phyloP scores from a whole-genome alignment of 345 rosid species.

The Luvunga scandens region DNA sequence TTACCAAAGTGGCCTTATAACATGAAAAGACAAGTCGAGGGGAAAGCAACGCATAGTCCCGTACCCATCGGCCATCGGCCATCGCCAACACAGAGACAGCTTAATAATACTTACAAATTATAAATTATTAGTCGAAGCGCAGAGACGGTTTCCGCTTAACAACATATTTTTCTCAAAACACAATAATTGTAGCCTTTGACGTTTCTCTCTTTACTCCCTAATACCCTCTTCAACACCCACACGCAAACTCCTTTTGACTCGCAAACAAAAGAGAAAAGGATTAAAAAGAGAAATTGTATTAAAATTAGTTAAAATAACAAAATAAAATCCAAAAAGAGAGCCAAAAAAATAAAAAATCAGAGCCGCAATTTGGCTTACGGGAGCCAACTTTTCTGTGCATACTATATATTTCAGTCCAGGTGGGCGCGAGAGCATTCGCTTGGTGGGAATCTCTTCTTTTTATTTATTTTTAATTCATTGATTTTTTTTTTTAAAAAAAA shows the following conservation, averaged over 20 bases:
- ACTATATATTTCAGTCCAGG: constrained; percentile 17
- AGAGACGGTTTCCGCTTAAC: constrained; percentile 25
- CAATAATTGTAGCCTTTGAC: constrained; percentile 67
- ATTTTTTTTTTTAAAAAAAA: background rate
- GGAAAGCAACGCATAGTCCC: background rate
- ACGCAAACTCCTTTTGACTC: constrained; percentile 65
- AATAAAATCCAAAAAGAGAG: background rate
- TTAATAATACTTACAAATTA: background rate
- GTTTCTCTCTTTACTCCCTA: constrained; percentile 39
- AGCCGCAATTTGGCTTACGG: constrained; percentile 50
- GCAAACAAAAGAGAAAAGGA: background rate
- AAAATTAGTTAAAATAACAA: background rate
- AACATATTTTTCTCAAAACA: constrained; percentile 39
- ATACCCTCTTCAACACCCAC: constrained; percentile 49
- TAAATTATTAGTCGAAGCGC: background rate
- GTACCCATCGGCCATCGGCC: too few relatives aligned
- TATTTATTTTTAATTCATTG: background rate
- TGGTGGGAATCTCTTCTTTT: background rate
- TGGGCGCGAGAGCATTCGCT: background rate
- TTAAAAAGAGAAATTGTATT: background rate
- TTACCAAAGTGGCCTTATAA: background rate
- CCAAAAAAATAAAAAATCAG: constrained; percentile 11
- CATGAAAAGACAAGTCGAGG: background rate
- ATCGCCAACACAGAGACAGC: too few relatives aligned
- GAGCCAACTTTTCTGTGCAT: constrained; percentile 28